A percentile compares a stretch with the other conserved stretches of the same genome.
Evolutionary conservation across 306 rosid genomes (phyloP).

Genomic region (Prunus fruticosa): DNA sequence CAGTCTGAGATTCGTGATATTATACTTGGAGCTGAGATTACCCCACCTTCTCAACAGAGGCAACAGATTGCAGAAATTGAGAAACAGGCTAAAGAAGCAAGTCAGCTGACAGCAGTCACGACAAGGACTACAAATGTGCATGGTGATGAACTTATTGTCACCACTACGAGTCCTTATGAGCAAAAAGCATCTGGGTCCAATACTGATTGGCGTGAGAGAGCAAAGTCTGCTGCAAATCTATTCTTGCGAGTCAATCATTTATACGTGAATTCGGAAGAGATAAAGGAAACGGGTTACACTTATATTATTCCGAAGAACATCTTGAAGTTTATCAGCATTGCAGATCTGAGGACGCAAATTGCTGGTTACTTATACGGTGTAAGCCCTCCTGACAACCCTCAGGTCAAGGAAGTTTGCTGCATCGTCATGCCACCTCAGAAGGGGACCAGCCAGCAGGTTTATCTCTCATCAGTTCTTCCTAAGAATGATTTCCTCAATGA

Average conservation of each 20-base stretch:
- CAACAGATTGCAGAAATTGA: constrained; percentile 99
- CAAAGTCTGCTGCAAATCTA: constrained; percentile 92
- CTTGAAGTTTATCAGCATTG: constrained; percentile 93
- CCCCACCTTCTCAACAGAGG: constrained; percentile 98
- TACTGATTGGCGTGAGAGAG: constrained; percentile 99
- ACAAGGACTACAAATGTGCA: constrained; percentile 90
- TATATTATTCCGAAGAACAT: constrained; percentile 98
- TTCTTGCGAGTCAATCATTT: constrained; percentile 96
- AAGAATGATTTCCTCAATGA: constrained; percentile 96
- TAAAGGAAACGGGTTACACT: constrained; percentile 98
- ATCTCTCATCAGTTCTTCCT: constrained; percentile 89
- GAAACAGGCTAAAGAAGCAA: constrained; percentile 96
- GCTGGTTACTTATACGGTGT: constrained; percentile 91
- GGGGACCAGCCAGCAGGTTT: constrained; percentile 98
- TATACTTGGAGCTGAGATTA: constrained; percentile 98
- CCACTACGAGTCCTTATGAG: constrained; percentile 97
- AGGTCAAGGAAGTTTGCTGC: constrained; percentile 95
- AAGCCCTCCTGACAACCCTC: constrained; percentile 98
- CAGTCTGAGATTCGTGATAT: constrained; percentile 98
- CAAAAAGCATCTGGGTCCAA: constrained; percentile 90
- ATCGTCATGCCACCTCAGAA: constrained; percentile 96
- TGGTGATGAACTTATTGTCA: constrained; percentile 92
- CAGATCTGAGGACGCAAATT: constrained; percentile 96
- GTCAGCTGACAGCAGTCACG: constrained; percentile 90
- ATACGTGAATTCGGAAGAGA: constrained; percentile 96